Base-by-base conservation (phyloP, 805 yeast genomes). In the Metschnikowia chrysomelidarum region DNA sequence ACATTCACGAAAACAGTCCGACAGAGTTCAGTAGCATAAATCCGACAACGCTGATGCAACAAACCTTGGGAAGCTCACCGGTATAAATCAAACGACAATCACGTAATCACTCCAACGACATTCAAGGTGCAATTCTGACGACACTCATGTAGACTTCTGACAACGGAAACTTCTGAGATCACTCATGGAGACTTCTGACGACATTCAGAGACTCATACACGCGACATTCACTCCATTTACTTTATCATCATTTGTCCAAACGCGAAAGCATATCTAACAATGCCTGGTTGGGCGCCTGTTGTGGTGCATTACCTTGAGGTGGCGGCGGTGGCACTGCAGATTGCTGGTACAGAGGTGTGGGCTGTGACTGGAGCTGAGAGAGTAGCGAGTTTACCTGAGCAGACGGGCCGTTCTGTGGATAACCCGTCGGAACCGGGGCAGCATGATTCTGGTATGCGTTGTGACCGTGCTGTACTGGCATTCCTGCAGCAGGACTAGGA, bases 241-340 rank as follows among this genome's bases (percentile, higher is more conserved):
- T 16, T 9, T 11, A 18, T 21, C 26, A 56, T 44, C 60, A 60
- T 36, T 58, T 53, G 30, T 59, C 57, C 40, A 64, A 54, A 38
- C 65, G 50, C 6, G 67, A 59, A 34, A 64, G 57, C 25, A 67
- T 64, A 10, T 64, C 69, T 64, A 61, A 54, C 33, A 64, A 46
- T 2, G 63, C 49, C 24, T 51, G 41, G 27, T 43, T 47, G 22
- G 45, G 32, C 24, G 27, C 43, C 27, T 47, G 36, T 24, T 24
- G 24, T 15, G 32, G 33, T 20, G 25, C 46, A 17, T 38, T 41
- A n/a, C 24, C 42, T 14, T 30, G 38, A 10, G 32, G 40, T 21
- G 16, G 34, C 16, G 12, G 24, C 12, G 22, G 26, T 5, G 16
- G 20, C 13, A 32, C 11, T 12, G 31, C 29, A n/a, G n/a, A n/a